Evolutionary conservation across 2,329 filamentous ascomycete genomes (phyloP), one percentile per base, ranked within the genome.

Genomic region (Aspergillus terreus): DNA sequence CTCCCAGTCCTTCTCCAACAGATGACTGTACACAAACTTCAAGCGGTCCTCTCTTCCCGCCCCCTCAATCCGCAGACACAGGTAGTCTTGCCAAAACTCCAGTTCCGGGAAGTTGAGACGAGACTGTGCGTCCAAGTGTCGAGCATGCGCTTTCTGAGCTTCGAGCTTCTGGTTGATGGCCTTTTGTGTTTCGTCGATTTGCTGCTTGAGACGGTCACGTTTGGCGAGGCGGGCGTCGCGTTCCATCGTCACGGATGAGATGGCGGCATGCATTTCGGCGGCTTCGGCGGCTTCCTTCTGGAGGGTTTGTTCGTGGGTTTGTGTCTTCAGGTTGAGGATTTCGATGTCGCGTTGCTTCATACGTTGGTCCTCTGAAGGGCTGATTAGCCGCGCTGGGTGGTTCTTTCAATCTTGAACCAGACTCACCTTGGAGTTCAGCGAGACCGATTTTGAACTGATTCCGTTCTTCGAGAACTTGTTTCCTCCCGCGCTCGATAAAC

Each of bases 371-470:
- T 96, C 92, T 95, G 69, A 36, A 15, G 27, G 14, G 25, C 17
- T 15, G 42, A 46, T 50, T 54, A 50, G 55, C 35, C 23, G 33
- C 15, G 7, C 6, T 17, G 14, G 7, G 15, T 7, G 1, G 11
- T 17, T 38, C 7, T 6, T n/a, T n/a, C 15, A 17, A 17, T 11
- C 15, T n/a, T 38, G 3, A 7, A 15, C 35, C 35, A 38, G 10
- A 47, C 59, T 46, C 78, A 95, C 92, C 92, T 77, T 95, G 87
- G 33, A 96, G 75, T 71, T 97, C 94, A 43, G 90, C 87, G 21
- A 97, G 77, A 63, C 88, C 95, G 76, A 94, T 87, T 58, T 88
- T 88, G 67, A 96, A 99, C 55, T 95, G 87, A 66, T 96, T 97
- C 66, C 91, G 84, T 76, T 97, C 92, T 64, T 96, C 91, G 6